These are phyloP conservation scores for Entomortierella beljakovae DNA, from an alignment of 192 early-diverging fungal genomes.

Conservation along the genomic window DNA sequence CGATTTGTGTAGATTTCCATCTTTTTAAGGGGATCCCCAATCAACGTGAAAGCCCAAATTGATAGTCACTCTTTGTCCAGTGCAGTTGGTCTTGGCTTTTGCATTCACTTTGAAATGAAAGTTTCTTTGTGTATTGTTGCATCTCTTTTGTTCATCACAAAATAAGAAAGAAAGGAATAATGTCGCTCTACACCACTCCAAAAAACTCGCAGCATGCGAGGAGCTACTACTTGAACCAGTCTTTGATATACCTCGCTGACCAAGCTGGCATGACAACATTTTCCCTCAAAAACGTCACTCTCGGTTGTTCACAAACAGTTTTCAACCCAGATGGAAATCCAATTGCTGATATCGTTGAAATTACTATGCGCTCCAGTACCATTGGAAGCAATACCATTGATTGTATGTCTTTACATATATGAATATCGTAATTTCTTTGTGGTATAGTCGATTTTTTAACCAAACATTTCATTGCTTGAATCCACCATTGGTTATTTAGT, in stretches of 20 bases:
- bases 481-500: no score
- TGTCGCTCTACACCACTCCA: constrained; percentile 29
- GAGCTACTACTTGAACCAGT: constrained; percentile 20
- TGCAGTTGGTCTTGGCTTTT: background rate
- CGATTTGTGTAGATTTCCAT: no score
- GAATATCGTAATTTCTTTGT: background rate
- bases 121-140: no score
- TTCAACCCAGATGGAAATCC: constrained; percentile 44
- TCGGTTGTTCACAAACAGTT: constrained; percentile 30
- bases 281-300: constrained; percentile 35
- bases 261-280: constrained; percentile 39
- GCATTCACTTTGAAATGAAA: background rate
- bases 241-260: constrained; percentile 29
- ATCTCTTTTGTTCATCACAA: background rate
- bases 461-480: no score
- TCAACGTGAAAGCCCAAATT: no score
- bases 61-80: background rate
- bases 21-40: background rate
- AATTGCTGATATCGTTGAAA: constrained; percentile 29
- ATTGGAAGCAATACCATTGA: constrained; percentile 38
- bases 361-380: constrained; percentile 40
- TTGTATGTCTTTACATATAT: constrained; percentile 4
- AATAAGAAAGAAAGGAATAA: background rate
- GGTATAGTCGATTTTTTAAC: background rate
- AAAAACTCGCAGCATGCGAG: constrained; percentile 11